Percentiles rank a stretch among this genome's conserved stretches.
phyloP scores from a whole-genome alignment of 805 yeast genomes.

The Isabelozyma gotoi region DNA sequence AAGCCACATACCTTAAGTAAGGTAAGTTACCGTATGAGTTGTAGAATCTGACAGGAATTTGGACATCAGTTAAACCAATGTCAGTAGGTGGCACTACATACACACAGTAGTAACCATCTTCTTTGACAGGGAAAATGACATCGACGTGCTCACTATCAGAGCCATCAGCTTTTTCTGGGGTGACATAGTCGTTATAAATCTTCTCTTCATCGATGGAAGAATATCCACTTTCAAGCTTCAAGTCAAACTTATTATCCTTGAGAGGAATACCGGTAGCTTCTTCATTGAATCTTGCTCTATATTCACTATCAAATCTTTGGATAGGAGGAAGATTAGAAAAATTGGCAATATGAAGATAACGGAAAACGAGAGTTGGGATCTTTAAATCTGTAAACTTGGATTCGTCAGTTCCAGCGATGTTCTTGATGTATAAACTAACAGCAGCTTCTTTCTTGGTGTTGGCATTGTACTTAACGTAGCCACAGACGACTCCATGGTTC shows the following conservation, averaged over 20 bases:
- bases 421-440: conserved; percentile 10
- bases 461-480: conserved; percentile 3
- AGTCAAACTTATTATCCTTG: conserved; percentile 7
- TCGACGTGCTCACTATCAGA: conserved; percentile 5
- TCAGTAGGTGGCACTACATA: conserved; percentile 24
- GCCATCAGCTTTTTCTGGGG: conserved; percentile 2
- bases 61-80: conserved; percentile 7
- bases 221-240: conserved; percentile 6
- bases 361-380: conserved; percentile 24
- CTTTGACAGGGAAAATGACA: conserved; percentile 12
- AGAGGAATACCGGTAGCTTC: background rate
- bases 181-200: conserved; percentile 8
- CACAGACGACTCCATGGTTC: conserved; percentile 5
- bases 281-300: background rate
- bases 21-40: conserved; percentile 26
- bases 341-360: conserved; percentile 19
- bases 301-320: conserved; percentile 7
- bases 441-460: conserved; percentile 3
- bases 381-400: conserved; percentile 7
- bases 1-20: conserved; percentile 12
- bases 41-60: conserved; percentile 17
- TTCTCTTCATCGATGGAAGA: conserved; percentile 5
- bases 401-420: conserved; percentile 5
- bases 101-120: conserved; percentile 30
- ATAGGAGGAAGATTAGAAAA: conserved; percentile 17